Percentiles rank a stretch among this genome's conserved stretches.
Evolutionary conservation across 768 basidiomycete genomes (phyloP).

Genomic region (Termitomyces sp.): DNA sequence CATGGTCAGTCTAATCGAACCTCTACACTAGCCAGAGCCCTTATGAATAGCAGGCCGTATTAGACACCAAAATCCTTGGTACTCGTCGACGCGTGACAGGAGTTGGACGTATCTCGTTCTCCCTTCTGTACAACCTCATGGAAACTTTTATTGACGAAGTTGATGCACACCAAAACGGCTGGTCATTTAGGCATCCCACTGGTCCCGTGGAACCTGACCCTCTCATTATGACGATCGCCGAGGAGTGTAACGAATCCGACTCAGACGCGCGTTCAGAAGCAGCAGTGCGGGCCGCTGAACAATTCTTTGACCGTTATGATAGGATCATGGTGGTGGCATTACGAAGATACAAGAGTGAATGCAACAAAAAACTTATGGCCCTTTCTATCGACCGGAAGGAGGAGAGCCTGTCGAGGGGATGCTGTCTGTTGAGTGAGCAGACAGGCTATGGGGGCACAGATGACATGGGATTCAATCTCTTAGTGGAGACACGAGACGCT

Average conservation of each 20-base stretch:
- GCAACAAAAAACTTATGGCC: slow-evolving; percentile 26
- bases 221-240: slow-evolving; percentile 35
- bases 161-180: slow-evolving; percentile 37
- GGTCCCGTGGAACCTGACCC: slow-evolving; percentile 24
- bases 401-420: slow-evolving; percentile 30
- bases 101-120: slow-evolving; percentile 33
- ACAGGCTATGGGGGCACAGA: slow-evolving; percentile 38
- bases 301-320: slow-evolving; percentile 28
- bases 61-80: slow-evolving; percentile 31
- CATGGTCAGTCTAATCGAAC: slow-evolving; percentile 21
- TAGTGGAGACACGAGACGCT: slow-evolving; percentile 28
- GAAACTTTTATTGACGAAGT: slow-evolving; percentile 40
- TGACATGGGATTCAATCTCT: slow-evolving; percentile 32
- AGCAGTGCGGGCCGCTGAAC: slow-evolving; percentile 30
- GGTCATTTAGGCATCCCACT: slow-evolving; percentile 24
- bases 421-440: slow-evolving; percentile 41
- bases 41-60: slow-evolving; percentile 22
- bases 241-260: slow-evolving; percentile 36
- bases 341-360: slow-evolving; percentile 33
- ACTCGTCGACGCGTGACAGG: slow-evolving; percentile 29
- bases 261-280: slow-evolving; percentile 34
- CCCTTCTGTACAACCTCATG: slow-evolving; percentile 34
- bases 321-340: slow-evolving; percentile 29
- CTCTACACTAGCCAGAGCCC: background rate
- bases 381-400: slow-evolving; percentile 30